Base-by-base conservation (phyloP, 108 stramenopile species). In the Nitzschia putrida region DNA sequence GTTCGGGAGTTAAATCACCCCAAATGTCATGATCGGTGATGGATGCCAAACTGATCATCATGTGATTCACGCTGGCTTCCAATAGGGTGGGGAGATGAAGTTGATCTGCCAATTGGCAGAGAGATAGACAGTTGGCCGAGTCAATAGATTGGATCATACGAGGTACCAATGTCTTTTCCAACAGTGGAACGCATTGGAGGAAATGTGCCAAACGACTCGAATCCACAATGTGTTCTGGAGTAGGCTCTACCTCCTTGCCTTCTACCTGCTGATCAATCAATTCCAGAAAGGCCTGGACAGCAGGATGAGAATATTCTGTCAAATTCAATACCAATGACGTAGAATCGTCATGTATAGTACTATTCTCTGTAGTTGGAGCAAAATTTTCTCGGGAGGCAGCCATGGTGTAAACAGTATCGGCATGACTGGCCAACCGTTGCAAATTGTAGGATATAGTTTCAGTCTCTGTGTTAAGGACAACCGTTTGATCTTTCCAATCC, bases 21-120 rank as follows among this genome's bases (percentile, higher is more conserved):
- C 68, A 68, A 24, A 56, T 24, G 7, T 65, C 42, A 43, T 68
- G 42, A 11, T 57, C 26, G 9, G 79, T 74, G 21, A 69, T 21
- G 14, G 23, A 25, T 14, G 45, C 78, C 21, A 85, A 37, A 34
- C 69, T 59, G 20, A 61, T 16, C 57, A 85, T 66, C 76, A 81
- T 81, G 64, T 73, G 71, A 49, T 53, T 55, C 18, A 85, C 41
- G 26, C 81, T 61, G 34, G 60, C 58, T 67, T 93, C 91, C 45
- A 86, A 85, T 24, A 93, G 60, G 23, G 57, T 49, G 43, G 79
- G 76, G 34, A 93, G 41, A 50, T 74, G 58, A 42, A 88, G 64
- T 58, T 84, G 76, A 80, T 93, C 91, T 7, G 88, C 85, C 52
- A 93, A 72, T 65, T 85, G 80, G 39, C 79, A 85, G 55, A 93